phyloP scores from a whole-genome alignment of 768 basidiomycete species.

The Leccinum subgranulosum region DNA sequence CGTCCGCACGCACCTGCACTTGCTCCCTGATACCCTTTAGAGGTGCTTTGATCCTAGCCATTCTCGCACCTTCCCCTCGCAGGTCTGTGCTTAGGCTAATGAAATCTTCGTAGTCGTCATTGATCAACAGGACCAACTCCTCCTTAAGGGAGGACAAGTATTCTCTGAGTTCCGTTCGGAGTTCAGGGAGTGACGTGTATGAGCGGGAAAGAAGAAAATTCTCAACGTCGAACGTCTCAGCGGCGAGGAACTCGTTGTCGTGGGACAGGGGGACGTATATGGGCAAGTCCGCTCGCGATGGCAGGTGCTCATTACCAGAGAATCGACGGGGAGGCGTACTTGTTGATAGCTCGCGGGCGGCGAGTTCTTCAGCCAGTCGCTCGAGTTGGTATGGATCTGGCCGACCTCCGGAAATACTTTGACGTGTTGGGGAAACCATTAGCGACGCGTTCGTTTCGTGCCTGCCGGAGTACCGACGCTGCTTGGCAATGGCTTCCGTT shows the following conservation, averaged over 20 bases:
- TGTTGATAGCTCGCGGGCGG: constrained; percentile 43
- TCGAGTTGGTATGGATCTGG: constrained; percentile 66
- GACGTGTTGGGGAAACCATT: constrained; percentile 21
- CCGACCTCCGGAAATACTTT: constrained; percentile 8
- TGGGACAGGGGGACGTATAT: constrained; percentile 75
- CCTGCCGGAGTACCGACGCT: constrained; percentile 1
- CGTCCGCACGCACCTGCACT: constrained; percentile 55
- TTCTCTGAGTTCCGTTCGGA: constrained; percentile 82
- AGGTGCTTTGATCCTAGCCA: constrained; percentile 67
- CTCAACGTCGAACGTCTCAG: constrained; percentile 75
- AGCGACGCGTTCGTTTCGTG: not conserved
- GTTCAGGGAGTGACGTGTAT: constrained; percentile 81
- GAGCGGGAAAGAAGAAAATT: constrained; percentile 84
- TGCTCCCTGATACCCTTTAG: constrained; percentile 59
- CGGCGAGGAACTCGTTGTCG: constrained; percentile 66
- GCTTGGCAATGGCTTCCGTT: constrained; percentile 25
- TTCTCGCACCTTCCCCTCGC: constrained; percentile 74
- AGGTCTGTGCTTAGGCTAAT: constrained; percentile 94
- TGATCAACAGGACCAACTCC: constrained; percentile 92
- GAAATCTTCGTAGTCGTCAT: constrained; percentile 97
- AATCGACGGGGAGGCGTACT: constrained; percentile 8
- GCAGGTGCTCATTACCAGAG: constrained; percentile 7
- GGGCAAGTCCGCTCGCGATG: constrained; percentile 49
- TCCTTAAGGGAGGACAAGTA: constrained; percentile 84
- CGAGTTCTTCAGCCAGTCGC: constrained; percentile 71